Evolutionary conservation across 2,329 filamentous ascomycete genomes (phyloP).

Genomic region (Epichloe hybrida): DNA sequence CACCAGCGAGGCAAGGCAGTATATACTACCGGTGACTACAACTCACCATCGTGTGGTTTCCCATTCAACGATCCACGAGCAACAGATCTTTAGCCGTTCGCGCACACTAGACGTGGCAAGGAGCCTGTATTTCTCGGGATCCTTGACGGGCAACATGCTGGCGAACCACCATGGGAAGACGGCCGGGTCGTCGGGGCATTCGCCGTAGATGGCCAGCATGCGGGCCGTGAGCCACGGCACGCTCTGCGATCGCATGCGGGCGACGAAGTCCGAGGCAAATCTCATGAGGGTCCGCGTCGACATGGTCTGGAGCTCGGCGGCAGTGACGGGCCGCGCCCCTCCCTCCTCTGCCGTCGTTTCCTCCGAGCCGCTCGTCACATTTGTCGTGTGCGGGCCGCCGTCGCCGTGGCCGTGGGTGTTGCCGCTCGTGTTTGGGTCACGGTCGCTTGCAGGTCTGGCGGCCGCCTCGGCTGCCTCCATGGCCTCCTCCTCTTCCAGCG

Average conservation of each 20-base stretch:
- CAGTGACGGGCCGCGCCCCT: too few relatives aligned
- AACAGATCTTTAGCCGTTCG: conserved; percentile 71
- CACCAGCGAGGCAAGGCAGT: not conserved
- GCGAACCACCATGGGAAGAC: conserved; percentile 86
- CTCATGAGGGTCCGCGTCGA: conserved; percentile 59
- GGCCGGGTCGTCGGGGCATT: conserved; percentile 61
- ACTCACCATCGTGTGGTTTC: conserved; percentile 59
- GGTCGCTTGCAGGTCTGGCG: not conserved
- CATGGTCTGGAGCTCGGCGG: conserved; percentile 26
- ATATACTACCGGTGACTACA: too few relatives aligned
- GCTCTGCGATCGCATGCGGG: conserved; percentile 53
- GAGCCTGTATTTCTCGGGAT: conserved; percentile 67
- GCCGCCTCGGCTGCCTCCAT: conserved; percentile 52
- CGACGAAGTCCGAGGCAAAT: conserved; percentile 53
- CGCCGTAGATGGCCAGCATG: conserved; percentile 61
- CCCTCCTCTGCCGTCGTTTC: too few relatives aligned
- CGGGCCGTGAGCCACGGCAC: conserved; percentile 63
- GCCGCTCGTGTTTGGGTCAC: not conserved
- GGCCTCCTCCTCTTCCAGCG: conserved; percentile 64
- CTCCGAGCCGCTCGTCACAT: too few relatives aligned
- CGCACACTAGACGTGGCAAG: conserved; percentile 63
- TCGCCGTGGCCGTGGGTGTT: not conserved
- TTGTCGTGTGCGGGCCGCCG: too few relatives aligned
- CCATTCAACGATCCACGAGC: conserved; percentile 62
- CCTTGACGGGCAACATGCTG: conserved; percentile 62